Conservation (phyloP, 2,329 filamentous ascomycete species). For the Claviceps sp. region DNA sequence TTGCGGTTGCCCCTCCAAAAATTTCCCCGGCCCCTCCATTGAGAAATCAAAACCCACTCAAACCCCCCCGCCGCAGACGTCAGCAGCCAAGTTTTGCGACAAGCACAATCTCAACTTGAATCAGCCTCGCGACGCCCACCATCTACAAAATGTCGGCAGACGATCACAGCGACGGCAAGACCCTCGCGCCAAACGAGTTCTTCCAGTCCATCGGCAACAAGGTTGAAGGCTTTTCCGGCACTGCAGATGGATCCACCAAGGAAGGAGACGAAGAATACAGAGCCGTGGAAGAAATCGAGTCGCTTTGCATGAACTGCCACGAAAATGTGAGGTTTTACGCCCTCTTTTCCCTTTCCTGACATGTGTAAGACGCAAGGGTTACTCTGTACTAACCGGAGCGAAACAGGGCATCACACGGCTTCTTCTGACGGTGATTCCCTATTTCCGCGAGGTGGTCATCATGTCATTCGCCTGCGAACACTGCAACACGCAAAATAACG, state of each 20-base stretch:
- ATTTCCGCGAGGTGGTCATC: constrained; percentile 93
- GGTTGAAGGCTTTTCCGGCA: constrained; percentile 36
- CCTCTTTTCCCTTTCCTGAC: not conserved
- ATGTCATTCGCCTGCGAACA: constrained; percentile 93
- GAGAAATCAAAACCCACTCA: too few species aligned
- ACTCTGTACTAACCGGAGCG: not conserved
- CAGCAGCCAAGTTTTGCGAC: not conserved
- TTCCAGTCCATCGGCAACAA: constrained; percentile 52
- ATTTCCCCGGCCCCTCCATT: too few species aligned
- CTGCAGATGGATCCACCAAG: constrained; percentile 20
- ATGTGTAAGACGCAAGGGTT: not conserved
- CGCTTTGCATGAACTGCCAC: constrained; percentile 76
- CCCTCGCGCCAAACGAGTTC: constrained; percentile 34
- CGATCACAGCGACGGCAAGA: constrained; percentile 22
- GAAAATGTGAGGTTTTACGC: constrained; percentile 47
- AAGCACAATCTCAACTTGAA: not conserved
- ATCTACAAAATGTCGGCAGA: constrained; percentile 27
- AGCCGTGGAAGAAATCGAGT: constrained; percentile 58
- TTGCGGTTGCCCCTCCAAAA: too few species aligned
- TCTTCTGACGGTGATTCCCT: constrained; percentile 84
- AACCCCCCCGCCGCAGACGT: too few species aligned
- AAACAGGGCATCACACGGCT: constrained; percentile 67
- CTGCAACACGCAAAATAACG: constrained; percentile 81
- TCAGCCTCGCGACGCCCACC: not conserved
- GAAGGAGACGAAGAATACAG: constrained; percentile 29